These are phyloP conservation scores for Arabidopsis suecica DNA, from an alignment of 345 rosid genomes.

Conservation along the genomic window DNA sequence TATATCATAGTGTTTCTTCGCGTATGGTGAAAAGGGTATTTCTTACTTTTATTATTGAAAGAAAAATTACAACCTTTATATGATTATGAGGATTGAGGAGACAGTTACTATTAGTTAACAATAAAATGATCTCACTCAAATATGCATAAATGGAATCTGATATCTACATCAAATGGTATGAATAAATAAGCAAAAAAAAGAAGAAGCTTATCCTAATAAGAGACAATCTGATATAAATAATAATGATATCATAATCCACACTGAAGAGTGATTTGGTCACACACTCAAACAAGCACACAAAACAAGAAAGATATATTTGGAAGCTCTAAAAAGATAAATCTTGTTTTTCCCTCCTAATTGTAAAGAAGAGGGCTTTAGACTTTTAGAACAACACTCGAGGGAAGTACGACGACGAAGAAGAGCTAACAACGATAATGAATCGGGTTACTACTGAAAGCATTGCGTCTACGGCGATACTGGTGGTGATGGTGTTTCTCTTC, in stretches of 20 bases:
- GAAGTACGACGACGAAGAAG: constrained; percentile 3
- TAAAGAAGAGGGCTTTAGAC: background rate
- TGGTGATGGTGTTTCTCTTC: constrained; percentile 34
- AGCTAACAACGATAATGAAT: constrained; percentile 28
- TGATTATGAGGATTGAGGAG: too few species aligned
- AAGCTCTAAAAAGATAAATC: constrained; percentile 36
- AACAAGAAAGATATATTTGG: constrained; percentile 22
- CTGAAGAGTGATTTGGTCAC: constrained; percentile 27
- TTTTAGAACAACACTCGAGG: constrained; percentile 6
- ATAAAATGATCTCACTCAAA: too few species aligned
- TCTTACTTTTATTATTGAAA: background rate
- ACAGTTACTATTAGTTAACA: too few species aligned
- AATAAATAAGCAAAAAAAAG: background rate
- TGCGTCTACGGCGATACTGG: constrained; percentile 28
- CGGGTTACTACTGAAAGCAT: constrained; percentile 19
- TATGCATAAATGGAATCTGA: constrained; percentile 15
- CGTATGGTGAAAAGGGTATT: background rate
- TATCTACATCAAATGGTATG: background rate
- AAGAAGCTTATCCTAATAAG: background rate
- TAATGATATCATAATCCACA: constrained; percentile 7
- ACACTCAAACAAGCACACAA: constrained; percentile 22
- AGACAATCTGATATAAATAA: background rate
- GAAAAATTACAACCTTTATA: background rate
- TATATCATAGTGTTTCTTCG: background rate
- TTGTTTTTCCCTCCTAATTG: constrained; percentile 33